Conservation (phyloP, 2,329 filamentous ascomycete species). For the Aspergillus pseudoterreus region DNA sequence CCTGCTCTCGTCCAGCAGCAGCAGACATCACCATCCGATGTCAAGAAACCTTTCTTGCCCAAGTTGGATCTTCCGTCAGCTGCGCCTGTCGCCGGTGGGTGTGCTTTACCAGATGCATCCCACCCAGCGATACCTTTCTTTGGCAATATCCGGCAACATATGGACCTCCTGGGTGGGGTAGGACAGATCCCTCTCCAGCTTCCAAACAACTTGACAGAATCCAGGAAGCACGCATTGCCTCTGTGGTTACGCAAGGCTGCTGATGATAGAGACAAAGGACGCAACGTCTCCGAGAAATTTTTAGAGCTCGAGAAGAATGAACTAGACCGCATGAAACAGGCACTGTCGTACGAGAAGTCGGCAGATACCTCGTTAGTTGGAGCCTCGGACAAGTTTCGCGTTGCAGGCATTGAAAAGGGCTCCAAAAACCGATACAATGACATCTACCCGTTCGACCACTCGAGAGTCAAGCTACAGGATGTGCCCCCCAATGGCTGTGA, state of each 20-base stretch:
- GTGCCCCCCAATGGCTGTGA: conserved; percentile 70
- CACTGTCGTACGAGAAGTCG: conserved; percentile 58
- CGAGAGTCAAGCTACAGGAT: conserved; percentile 73
- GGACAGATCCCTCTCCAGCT: conserved; percentile 68
- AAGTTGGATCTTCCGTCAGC: conserved; percentile 52
- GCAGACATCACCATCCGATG: conserved; percentile 25
- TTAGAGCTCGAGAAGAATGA: conserved; percentile 79
- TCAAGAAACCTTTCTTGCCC: conserved; percentile 50
- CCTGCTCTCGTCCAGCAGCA: conserved; percentile 45
- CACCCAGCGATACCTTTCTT: conserved; percentile 85
- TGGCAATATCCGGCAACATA: conserved; percentile 91
- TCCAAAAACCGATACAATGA: conserved; percentile 97
- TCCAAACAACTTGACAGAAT: conserved; percentile 50
- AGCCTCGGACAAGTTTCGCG: conserved; percentile 55
- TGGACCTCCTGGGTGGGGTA: conserved; percentile 89
- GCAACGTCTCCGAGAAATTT: conserved; percentile 77
- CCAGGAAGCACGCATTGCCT: conserved; percentile 58
- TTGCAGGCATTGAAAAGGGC: conserved; percentile 92
- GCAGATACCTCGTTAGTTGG: conserved; percentile 48
- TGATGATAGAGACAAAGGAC: conserved; percentile 67
- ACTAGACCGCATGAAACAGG: conserved; percentile 88
- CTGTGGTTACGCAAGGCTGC: conserved; percentile 71
- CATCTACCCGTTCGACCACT: conserved; percentile 93
- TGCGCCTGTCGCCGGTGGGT: conserved; percentile 82
- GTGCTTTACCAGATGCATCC: conserved; percentile 66